Conservation (phyloP, 352 stramenopile species). For the Phytophthora pisi region DNA sequence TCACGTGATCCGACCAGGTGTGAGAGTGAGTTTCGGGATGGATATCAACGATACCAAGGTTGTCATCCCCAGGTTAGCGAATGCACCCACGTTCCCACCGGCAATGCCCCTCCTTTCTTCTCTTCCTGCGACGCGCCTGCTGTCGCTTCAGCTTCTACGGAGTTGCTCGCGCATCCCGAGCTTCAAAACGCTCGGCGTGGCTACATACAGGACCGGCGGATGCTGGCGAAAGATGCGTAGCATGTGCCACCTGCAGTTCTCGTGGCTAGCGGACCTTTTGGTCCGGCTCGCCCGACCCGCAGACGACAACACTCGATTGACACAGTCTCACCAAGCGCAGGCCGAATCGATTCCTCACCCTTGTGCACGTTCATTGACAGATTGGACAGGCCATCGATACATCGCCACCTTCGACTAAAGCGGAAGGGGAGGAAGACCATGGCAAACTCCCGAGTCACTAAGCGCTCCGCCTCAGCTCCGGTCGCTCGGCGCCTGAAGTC, state of each 20-base stretch:
- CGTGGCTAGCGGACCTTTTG: conserved; percentile 23
- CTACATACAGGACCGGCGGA: conserved; percentile 4
- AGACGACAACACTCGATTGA: conserved; percentile 22
- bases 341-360: background rate
- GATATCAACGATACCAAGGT: background rate
- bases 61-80: too few species aligned
- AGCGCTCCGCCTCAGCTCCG: conserved; percentile 25
- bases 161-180: conserved; percentile 24
- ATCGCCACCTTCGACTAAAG: conserved; percentile 23
- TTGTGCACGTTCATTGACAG: conserved; percentile 29
- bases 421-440: conserved; percentile 5
- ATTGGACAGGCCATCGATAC: conserved; percentile 19
- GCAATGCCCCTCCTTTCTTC: conserved; percentile 8
- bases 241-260: conserved; percentile 36
- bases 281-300: conserved; percentile 16
- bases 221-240: conserved; percentile 32
- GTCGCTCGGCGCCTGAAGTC: conserved; percentile 16
- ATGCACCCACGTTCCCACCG: conserved; percentile 16
- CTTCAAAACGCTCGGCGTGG: background rate
- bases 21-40: conserved; percentile 1
- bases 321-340: conserved; percentile 17
- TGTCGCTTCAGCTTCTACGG: conserved; percentile 39
- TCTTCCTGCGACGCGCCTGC: conserved; percentile 35
- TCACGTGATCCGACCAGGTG: conserved; percentile 4
- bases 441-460: conserved; percentile 17